Percentiles rank a stretch among this genome's conserved stretches.
These are phyloP conservation scores for Apophysomyces trapeziformis DNA, from an alignment of 371 early-diverging fungal genomes.

Conservation along the genomic window DNA sequence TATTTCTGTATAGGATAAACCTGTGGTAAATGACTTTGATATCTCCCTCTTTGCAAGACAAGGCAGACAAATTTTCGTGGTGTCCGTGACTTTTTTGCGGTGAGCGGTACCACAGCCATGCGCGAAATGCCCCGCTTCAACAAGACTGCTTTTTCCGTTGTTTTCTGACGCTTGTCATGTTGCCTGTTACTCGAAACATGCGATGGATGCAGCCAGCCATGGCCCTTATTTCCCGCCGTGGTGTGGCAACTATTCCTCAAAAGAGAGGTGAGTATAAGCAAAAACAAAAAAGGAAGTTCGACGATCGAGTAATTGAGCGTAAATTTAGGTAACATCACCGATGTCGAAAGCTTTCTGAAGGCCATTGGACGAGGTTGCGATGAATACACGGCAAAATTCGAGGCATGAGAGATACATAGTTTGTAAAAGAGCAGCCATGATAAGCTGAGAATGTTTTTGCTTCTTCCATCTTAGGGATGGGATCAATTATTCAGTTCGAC, in stretches of 20 bases:
- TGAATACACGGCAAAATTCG: slow-evolving; percentile 59
- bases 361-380: slow-evolving; percentile 67
- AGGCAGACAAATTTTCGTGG: too few species aligned
- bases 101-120: too few species aligned
- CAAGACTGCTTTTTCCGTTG: slow-evolving; percentile 4
- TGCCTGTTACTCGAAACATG: slow-evolving; percentile 8
- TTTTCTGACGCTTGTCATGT: not conserved
- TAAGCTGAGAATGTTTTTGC: not conserved
- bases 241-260: slow-evolving; percentile 1
- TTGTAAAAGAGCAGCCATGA: not conserved
- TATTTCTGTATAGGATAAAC: too few species aligned
- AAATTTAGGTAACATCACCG: slow-evolving; percentile 50
- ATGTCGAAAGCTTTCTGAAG: slow-evolving; percentile 52
- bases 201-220: slow-evolving; percentile 8
- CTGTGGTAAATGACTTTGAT: too few species aligned
- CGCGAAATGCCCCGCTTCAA: too few species aligned
- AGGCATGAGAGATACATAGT: slow-evolving; percentile 27
- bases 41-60: too few species aligned
- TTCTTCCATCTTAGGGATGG: slow-evolving; percentile 50
- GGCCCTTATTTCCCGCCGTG: slow-evolving; percentile 1
- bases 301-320: slow-evolving; percentile 7
- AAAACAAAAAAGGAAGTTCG: slow-evolving; percentile 5
- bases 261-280: not conserved
- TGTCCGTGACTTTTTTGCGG: too few species aligned
- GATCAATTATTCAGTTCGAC: slow-evolving; percentile 61